Conservation (phyloP, 768 basidiomycete species). For the Tulasnella calospora region DNA sequence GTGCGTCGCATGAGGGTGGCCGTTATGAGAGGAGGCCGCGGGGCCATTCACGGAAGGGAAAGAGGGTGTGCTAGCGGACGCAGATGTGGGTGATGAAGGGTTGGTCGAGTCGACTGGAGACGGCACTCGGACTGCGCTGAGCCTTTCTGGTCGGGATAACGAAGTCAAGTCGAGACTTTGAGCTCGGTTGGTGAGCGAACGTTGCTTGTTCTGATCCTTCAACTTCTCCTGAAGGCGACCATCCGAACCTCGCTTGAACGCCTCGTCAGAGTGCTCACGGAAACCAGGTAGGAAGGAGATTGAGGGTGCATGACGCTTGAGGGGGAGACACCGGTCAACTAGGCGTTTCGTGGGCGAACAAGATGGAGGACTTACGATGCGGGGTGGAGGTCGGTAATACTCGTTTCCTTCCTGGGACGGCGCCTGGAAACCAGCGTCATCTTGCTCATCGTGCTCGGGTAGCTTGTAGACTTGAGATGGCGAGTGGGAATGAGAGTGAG, state of each 20-base stretch:
- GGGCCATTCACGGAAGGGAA: constrained; percentile 28
- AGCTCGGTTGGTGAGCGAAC: constrained; percentile 78
- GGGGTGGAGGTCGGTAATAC: constrained; percentile 7
- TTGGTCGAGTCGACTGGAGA: constrained; percentile 15
- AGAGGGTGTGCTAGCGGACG: constrained; percentile 14
- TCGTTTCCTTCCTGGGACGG: constrained; percentile 38
- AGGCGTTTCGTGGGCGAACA: background rate
- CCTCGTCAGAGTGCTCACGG: constrained; percentile 48
- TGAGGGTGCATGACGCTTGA: constrained; percentile 29
- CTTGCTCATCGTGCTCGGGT: constrained; percentile 57
- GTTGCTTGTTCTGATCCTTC: constrained; percentile 56
- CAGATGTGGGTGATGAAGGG: constrained; percentile 21
- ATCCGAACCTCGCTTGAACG: constrained; percentile 76
- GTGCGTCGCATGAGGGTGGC: constrained; percentile 1
- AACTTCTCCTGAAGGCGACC: constrained; percentile 78
- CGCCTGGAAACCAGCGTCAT: constrained; percentile 51
- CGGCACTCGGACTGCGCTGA: constrained; percentile 14
- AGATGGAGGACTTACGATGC: background rate
- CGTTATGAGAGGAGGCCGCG: background rate
- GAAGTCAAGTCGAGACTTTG: constrained; percentile 88
- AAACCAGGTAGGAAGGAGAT: constrained; percentile 12
- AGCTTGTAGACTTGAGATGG: constrained; percentile 78
- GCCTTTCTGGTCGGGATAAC: constrained; percentile 48
- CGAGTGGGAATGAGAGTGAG: constrained; percentile 39
- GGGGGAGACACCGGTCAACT: constrained; percentile 12